Evolutionary conservation across 164 flowering plant species (phyloP).

Genomic region (Liquidambar formosana): DNA sequence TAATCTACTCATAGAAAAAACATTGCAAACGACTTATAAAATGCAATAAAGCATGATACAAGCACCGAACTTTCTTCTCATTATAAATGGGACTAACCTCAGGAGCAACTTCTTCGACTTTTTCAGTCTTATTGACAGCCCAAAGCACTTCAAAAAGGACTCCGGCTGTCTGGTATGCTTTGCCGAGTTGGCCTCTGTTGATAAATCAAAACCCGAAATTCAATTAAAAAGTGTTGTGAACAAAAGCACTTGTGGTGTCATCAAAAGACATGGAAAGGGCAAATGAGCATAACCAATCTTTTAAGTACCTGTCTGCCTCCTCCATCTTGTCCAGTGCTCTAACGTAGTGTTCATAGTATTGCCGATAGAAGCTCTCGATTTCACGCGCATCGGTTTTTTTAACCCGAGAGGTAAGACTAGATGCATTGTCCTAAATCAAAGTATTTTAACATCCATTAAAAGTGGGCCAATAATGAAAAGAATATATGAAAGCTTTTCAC

Average conservation of each 20-base stretch:
- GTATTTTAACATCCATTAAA: not conserved
- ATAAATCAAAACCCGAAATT: not conserved
- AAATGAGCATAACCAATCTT: not conserved
- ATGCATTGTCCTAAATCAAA: constrained; percentile 69
- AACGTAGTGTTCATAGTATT: constrained; percentile 84
- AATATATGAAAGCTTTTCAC: too few species aligned
- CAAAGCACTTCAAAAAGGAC: constrained; percentile 98
- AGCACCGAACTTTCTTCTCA: too few species aligned
- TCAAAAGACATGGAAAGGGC: not conserved
- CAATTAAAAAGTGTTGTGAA: not conserved
- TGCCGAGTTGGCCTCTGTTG: constrained; percentile 83
- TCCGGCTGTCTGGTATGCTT: constrained; percentile 96
- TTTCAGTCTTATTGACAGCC: constrained; percentile 91
- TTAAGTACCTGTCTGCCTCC: constrained; percentile 82
- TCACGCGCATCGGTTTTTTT: constrained; percentile 97
- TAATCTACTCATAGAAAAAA: constrained; percentile 55
- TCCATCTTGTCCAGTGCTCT: constrained; percentile 88
- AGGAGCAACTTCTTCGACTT: constrained; percentile 96
- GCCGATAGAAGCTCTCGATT: constrained; percentile 85
- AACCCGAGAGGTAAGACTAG: constrained; percentile 80
- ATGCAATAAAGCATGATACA: not conserved
- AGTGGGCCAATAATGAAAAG: too few species aligned
- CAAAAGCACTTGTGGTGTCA: not conserved
- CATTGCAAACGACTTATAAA: not conserved
- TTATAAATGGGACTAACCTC: constrained; percentile 59